These are phyloP conservation scores for Moricandia moricandioides DNA, from an alignment of 345 rosid species.

Conservation along the genomic window DNA sequence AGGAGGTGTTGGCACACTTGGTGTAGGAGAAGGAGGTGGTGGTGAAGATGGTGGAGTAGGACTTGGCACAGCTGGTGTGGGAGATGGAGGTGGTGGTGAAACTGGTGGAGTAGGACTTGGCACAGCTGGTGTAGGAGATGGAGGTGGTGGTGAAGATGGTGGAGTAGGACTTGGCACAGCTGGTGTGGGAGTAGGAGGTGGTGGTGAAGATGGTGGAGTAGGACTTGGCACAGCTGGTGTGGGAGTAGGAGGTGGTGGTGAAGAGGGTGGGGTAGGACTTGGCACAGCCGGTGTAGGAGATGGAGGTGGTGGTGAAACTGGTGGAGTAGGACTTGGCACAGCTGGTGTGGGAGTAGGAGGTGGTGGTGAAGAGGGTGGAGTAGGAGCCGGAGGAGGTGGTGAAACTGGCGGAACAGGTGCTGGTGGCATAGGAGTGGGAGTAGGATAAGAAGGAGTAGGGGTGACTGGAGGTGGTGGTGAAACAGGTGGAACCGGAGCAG, in stretches of 20 bases:
- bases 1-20: background rate
- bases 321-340: slow-evolving; percentile 1
- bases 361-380: background rate
- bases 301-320: slow-evolving; percentile 12
- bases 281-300: slow-evolving; percentile 22
- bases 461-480: background rate
- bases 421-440: background rate
- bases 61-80: slow-evolving; percentile 5
- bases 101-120: background rate
- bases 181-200: slow-evolving; percentile 1
- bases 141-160: background rate
- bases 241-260: slow-evolving; percentile 15
- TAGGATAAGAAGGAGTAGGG: background rate
- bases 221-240: background rate
- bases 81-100: slow-evolving; percentile 18
- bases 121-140: slow-evolving; percentile 1
- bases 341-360: background rate
- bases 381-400: background rate
- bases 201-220: background rate
- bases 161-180: slow-evolving; percentile 15
- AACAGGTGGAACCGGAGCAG: background rate
- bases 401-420: too few species aligned
- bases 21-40: slow-evolving; percentile 15
- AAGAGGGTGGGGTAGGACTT: slow-evolving; percentile 10
- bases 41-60: slow-evolving; percentile 15